Conservation (phyloP, 1,284 basidiomycete species). For the Jaminaea rosea region DNA sequence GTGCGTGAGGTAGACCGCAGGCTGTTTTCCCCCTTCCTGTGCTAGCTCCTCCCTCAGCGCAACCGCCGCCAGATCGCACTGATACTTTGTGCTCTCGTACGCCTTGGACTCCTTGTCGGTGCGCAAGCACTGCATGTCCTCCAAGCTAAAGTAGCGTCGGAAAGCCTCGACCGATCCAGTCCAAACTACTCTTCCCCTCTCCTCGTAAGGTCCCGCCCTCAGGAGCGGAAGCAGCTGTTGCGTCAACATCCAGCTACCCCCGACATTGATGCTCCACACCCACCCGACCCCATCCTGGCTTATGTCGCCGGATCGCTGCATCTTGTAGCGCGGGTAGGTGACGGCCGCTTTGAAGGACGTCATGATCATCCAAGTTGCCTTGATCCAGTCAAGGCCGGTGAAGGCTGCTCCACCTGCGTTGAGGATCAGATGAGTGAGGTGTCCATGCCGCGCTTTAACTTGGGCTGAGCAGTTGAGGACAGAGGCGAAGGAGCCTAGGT, state of each 20-base stretch:
- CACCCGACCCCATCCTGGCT: slow-evolving; percentile 43
- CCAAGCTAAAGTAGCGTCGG: slow-evolving; percentile 30
- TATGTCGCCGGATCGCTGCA: slow-evolving; percentile 40
- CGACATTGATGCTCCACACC: slow-evolving; percentile 47
- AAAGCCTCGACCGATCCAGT: slow-evolving; percentile 46
- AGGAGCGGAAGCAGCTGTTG: slow-evolving; percentile 31
- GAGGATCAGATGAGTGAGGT: slow-evolving; percentile 45
- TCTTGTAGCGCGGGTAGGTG: slow-evolving; percentile 43
- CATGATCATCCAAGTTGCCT: slow-evolving; percentile 34
- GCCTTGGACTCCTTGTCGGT: slow-evolving; percentile 20
- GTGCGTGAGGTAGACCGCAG: slow-evolving; percentile 38
- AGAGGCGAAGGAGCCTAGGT: slow-evolving; percentile 42
- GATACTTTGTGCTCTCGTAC: slow-evolving; percentile 47
- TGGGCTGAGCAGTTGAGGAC: slow-evolving; percentile 36
- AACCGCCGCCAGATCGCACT: slow-evolving; percentile 44
- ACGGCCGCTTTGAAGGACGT: slow-evolving; percentile 41
- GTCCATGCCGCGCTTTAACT: slow-evolving; percentile 29
- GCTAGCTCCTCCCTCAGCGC: slow-evolving; percentile 37
- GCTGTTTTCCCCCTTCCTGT: slow-evolving; percentile 13
- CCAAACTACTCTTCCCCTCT: slow-evolving; percentile 43
- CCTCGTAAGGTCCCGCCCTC: slow-evolving; percentile 32
- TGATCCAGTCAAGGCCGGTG: slow-evolving; percentile 40
- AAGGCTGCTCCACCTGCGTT: slow-evolving; percentile 45
- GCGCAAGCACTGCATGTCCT: slow-evolving; percentile 42
- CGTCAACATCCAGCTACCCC: slow-evolving; percentile 40